Evolutionary conservation across 2,329 filamentous ascomycete species (phyloP), one percentile per base, ranked within the genome.

Genomic region (Fusarium succisae): DNA sequence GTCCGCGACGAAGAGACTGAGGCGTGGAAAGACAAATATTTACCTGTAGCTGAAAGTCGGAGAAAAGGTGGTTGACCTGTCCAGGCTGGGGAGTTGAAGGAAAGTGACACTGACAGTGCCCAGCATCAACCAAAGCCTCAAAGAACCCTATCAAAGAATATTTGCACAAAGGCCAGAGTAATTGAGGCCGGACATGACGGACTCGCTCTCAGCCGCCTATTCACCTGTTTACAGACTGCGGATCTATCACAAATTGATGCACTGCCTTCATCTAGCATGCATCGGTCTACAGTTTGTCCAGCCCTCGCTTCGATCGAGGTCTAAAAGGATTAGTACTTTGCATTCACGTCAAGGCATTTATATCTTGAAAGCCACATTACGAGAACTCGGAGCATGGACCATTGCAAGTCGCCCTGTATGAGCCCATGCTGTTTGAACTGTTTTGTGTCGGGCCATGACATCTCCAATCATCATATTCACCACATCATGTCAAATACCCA

Each of bases 361-460:
- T 2, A 11, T 8, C 13, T 15, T 17, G n/a, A 15, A 1, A 37
- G 9, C n/a, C 7, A 22, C 13, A 8, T 20, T 26, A 12, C 7
- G 3, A 13, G 11, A 17, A 1, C 8, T 11, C 13, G 6, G 5
- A 17, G 5, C 15, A 53, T 15, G 20, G 9, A 20, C 2, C 8
- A 6, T 8, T 8, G 1, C 8, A 51, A 14, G 17, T 4, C n/a
- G 20, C 2, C 6, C 18, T 17, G n/a, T 22, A 17, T 4, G 1
- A 26, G 9, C 0, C n/a, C 18, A 38, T 0, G 6, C 6, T 53
- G 5, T 22, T 22, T 35, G 28, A 0, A 3, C 0, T 37, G 6
- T 26, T 26, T 20, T 4, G 17, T 11, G 13, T 37, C 2, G 3
- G 13, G 13, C 3, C n/a, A 32, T 12, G 32, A 9, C 14, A 51